These are phyloP conservation scores for Thermothielavioides terrestris DNA, from an alignment of 495 filamentous ascomycete species.

Conservation along the genomic window DNA sequence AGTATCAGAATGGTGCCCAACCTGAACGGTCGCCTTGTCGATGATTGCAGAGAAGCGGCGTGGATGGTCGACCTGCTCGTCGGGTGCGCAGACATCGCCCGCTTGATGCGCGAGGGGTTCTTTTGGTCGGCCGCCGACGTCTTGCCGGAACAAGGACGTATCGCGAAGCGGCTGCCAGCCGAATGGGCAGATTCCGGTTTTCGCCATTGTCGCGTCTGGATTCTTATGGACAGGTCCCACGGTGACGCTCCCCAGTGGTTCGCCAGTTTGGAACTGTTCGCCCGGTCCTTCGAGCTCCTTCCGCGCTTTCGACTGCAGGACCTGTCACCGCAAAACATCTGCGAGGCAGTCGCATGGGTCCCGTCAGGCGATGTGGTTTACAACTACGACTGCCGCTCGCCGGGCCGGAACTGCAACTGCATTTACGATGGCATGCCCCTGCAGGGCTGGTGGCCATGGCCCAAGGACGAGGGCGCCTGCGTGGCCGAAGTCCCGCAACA, in stretches of 20 bases:
- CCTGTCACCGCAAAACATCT: background rate
- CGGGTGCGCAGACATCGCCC: background rate
- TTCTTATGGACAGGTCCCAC: background rate
- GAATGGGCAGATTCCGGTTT: background rate
- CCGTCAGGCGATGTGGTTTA: background rate
- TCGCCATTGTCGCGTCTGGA: background rate
- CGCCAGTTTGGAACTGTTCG: background rate
- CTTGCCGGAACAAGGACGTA: background rate
- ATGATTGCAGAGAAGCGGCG: no score
- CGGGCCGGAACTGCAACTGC: background rate
- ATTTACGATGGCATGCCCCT: background rate
- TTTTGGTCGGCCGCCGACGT: background rate
- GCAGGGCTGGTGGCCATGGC: slow-evolving; percentile 1
- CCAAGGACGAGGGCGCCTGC: background rate
- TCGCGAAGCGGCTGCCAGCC: no score
- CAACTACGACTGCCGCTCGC: background rate
- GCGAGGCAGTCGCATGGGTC: background rate
- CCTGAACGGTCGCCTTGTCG: no score
- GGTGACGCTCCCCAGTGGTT: background rate
- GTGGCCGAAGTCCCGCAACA: no score
- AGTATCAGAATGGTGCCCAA: no score
- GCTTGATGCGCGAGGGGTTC: slow-evolving; percentile 2
- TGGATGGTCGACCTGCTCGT: background rate
- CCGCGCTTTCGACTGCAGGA: background rate
- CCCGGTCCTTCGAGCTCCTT: background rate